Conservation (phyloP, 2,329 filamentous ascomycete species). For the Neofusicoccum sp. region DNA sequence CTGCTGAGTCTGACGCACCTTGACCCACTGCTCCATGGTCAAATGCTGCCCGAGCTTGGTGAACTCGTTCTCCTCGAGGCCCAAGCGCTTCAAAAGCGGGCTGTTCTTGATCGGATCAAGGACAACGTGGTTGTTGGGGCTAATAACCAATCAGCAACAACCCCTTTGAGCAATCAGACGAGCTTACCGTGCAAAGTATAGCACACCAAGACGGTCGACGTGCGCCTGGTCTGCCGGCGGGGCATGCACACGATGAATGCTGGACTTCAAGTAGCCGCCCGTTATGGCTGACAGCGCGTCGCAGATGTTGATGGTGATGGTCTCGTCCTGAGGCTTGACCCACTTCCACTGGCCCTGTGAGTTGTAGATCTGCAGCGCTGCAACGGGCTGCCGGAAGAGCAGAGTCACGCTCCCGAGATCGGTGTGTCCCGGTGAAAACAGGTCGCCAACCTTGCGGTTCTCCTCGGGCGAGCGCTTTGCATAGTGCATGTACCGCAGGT, state of each 20-base stretch:
- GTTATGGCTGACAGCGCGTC: constrained; percentile 42
- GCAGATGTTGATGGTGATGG: constrained; percentile 43
- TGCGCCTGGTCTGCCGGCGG: constrained; percentile 51
- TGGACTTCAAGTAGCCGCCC: constrained; percentile 47
- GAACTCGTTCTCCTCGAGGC: constrained; percentile 30
- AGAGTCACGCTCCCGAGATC: constrained; percentile 58
- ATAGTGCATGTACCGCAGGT: constrained; percentile 64
- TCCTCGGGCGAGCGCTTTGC: constrained; percentile 50
- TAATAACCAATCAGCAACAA: not conserved
- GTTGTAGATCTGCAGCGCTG: constrained; percentile 53
- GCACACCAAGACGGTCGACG: constrained; percentile 49
- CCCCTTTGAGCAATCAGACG: not conserved
- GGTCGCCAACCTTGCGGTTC: constrained; percentile 43
- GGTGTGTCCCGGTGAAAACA: constrained; percentile 54
- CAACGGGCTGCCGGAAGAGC: constrained; percentile 59
- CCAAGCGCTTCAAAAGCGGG: constrained; percentile 34
- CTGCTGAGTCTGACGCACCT: constrained; percentile 40
- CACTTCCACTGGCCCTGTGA: constrained; percentile 41
- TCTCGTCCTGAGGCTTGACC: constrained; percentile 40
- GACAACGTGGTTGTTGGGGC: constrained; percentile 40
- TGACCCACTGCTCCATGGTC: constrained; percentile 48
- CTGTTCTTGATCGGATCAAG: constrained; percentile 39
- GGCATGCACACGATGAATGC: constrained; percentile 50
- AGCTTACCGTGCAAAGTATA: constrained; percentile 52
- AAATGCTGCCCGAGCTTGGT: constrained; percentile 36